phyloP scores from a whole-genome alignment of 2,329 filamentous ascomycete genomes.

The Talaromyces sp. region DNA sequence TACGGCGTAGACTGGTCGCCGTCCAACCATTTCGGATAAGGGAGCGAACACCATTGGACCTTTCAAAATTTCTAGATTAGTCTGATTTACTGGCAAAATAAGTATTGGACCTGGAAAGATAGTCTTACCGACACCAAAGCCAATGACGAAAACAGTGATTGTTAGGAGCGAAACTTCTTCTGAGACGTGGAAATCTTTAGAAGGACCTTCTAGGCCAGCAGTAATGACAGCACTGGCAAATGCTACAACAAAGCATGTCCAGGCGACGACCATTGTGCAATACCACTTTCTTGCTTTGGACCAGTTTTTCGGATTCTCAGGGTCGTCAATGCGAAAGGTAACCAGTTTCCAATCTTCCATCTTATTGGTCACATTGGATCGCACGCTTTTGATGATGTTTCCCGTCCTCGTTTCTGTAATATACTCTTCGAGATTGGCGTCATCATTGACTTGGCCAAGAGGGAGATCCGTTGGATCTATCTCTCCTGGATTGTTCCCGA shows the following conservation, averaged over 20 bases:
- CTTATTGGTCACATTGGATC: constrained; percentile 50
- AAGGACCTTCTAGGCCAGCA: constrained; percentile 63
- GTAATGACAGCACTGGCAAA: constrained; percentile 72
- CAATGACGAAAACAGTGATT: constrained; percentile 73
- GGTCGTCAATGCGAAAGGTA: constrained; percentile 66
- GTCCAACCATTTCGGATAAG: constrained; percentile 67
- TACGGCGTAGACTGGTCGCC: constrained; percentile 63
- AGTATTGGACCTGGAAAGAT: background rate
- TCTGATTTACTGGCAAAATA: background rate
- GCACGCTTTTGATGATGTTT: constrained; percentile 52
- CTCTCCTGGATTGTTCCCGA: constrained; percentile 10
- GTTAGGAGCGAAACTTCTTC: constrained; percentile 67
- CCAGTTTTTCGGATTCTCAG: constrained; percentile 83
- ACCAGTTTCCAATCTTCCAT: constrained; percentile 58
- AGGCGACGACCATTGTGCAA: constrained; percentile 76
- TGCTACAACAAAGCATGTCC: constrained; percentile 69
- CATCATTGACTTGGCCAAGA: constrained; percentile 1
- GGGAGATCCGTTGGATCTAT: constrained; percentile 8
- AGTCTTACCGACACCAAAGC: constrained; percentile 67
- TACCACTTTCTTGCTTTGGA: constrained; percentile 74
- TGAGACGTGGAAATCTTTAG: constrained; percentile 60
- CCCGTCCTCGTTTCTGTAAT: constrained; percentile 56
- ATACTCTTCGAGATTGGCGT: constrained; percentile 63
- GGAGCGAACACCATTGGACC: constrained; percentile 77
- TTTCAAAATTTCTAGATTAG: constrained; percentile 16